Base-by-base conservation (phyloP, 352 stramenopile genomes). In the Pythium volutum region DNA sequence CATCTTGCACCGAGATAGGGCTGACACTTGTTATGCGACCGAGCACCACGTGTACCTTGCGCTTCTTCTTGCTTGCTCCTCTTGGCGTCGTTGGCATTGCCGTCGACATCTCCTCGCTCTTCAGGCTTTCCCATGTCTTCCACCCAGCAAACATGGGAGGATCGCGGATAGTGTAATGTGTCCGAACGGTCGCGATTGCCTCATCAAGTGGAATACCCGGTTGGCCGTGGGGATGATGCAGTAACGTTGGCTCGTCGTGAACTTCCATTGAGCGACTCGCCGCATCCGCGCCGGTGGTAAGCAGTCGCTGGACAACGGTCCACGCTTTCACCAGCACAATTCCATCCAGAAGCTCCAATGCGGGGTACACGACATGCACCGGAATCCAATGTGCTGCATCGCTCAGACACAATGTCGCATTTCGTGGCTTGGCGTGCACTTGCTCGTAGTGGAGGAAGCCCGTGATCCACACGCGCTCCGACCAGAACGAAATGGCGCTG, bases 261-360 rank as follows among this genome's bases (percentile, higher is more conserved):
- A 86, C 60, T 53, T 89, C 83, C 14, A 92, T 59, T 51, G 25
- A 18, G 15, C n/a, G 77, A 77, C 20, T 64, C 52, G 11, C 48
- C 52, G 0, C 10, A 36, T 8, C n/a, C 14, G 51, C 53, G 5
- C 62, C 45, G 8, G 33, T 18, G 11, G 26, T 4, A 14, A 1
- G 3, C 6, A 27, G 52, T 15, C 45, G 18, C 20, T 75, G 55
- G 20, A 91, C 69, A 16, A 81, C 57, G n/a, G 73, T 75, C 80
- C 83, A 90, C 9, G 29, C 42, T 51, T 88, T 85, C 1, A 91
- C 55, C 10, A 88, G 69, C 11, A 91, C 70, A n/a, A 87, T 59
- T 20, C 76, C 69, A 58, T 79, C 67, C 6, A 89, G 61, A 8
- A 73, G 25, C 45, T 69, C 49, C 3, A 71, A 58, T 29, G 54